Percentiles rank a stretch among this genome's conserved stretches.
Conservation (phyloP, 805 yeast genomes). For the Candida tibetensis region DNA sequence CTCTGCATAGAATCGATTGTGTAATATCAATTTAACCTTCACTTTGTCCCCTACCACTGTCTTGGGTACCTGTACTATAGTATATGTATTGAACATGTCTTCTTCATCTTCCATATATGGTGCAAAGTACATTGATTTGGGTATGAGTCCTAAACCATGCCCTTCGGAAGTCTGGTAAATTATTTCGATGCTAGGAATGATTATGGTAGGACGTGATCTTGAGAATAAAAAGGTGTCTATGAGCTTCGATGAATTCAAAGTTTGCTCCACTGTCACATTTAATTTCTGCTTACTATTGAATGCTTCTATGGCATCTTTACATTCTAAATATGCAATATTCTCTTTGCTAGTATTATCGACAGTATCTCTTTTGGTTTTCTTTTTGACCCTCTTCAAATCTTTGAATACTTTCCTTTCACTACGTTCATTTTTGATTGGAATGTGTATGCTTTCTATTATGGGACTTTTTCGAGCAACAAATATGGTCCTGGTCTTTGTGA, state of each 20-base stretch:
- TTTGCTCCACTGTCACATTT: slow-evolving; percentile 12
- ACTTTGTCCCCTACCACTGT: slow-evolving; percentile 39
- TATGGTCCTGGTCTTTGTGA: background rate
- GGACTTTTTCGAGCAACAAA: background rate
- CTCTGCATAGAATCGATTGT: slow-evolving; percentile 31
- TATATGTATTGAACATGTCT: slow-evolving; percentile 14
- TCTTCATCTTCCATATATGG: slow-evolving; percentile 11
- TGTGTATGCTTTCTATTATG: background rate
- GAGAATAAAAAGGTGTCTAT: slow-evolving; percentile 24
- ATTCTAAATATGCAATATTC: slow-evolving; percentile 23
- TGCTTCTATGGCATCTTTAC: slow-evolving; percentile 18
- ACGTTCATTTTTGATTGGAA: background rate
- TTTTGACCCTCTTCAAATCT: slow-evolving; percentile 10
- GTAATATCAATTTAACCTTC: slow-evolving; percentile 25
- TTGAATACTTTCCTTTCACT: slow-evolving; percentile 4
- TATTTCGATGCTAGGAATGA: slow-evolving; percentile 16
- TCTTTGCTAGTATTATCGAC: slow-evolving; percentile 27
- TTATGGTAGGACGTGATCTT: slow-evolving; percentile 17
- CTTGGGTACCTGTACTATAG: slow-evolving; percentile 36
- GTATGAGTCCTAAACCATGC: slow-evolving; percentile 34
- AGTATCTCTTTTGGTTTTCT: slow-evolving; percentile 31
- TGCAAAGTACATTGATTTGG: slow-evolving; percentile 18
- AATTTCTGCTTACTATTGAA: slow-evolving; percentile 4
- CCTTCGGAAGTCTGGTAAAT: slow-evolving; percentile 32
- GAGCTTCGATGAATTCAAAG: slow-evolving; percentile 19